Evolutionary conservation across 2,329 filamentous ascomycete species (phyloP).

Genomic region (Alternaria atra): DNA sequence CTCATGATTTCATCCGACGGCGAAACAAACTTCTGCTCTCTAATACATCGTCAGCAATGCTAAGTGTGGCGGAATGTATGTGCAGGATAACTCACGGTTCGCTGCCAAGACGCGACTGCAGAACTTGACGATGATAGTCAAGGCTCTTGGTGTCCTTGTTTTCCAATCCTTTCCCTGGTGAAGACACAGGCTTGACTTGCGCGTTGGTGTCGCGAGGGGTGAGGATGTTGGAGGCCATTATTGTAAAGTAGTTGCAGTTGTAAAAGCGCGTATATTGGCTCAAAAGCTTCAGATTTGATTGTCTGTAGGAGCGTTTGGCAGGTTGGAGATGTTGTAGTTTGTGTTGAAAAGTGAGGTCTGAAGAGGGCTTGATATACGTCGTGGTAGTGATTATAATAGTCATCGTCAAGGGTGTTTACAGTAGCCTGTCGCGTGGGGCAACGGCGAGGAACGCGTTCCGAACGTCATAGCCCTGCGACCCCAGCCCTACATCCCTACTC

Average conservation of each 20-base stretch:
- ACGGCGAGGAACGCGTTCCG: constrained; percentile 16
- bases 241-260: constrained; percentile 1
- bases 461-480: constrained; percentile 16
- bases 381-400: constrained; percentile 13
- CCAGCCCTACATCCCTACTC: constrained; percentile 10
- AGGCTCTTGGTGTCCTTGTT: constrained; percentile 56
- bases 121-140: constrained; percentile 79
- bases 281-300: not conserved
- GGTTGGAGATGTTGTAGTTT: not conserved
- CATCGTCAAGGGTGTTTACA: constrained; percentile 17
- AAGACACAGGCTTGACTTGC: constrained; percentile 38
- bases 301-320: not conserved
- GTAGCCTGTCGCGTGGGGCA: constrained; percentile 21
- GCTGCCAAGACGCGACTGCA: constrained; percentile 75
- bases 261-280: not conserved
- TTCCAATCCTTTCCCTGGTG: constrained; percentile 37
- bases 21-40: constrained; percentile 72
- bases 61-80: not conserved
- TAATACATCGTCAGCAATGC: constrained; percentile 35
- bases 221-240: constrained; percentile 70
- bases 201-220: constrained; percentile 72
- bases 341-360: not conserved
- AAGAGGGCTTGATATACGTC: not conserved
- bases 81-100: constrained; percentile 63
- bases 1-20: constrained; percentile 91